Conservation (phyloP, 768 basidiomycete genomes). For the Fomitopsis pulvina region DNA sequence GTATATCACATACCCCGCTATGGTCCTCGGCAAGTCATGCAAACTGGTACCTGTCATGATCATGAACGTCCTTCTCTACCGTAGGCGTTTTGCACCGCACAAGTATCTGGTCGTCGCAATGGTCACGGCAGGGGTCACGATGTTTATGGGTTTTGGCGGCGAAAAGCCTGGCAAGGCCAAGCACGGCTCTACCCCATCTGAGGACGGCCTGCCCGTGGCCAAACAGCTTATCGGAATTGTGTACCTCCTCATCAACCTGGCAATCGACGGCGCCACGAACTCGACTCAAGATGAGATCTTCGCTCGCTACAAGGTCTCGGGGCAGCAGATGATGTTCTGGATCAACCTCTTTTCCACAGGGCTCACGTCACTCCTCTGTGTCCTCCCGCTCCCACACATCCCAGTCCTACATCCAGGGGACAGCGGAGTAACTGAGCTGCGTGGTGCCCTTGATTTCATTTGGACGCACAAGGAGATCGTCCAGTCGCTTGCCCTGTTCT, state of each 20-base stretch:
- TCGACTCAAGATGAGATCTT: constrained; percentile 98
- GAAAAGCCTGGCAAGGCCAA: constrained; percentile 38
- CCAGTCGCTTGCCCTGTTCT: constrained; percentile 73
- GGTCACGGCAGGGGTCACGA: constrained; percentile 85
- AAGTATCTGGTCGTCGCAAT: constrained; percentile 94
- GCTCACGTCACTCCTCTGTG: constrained; percentile 59
- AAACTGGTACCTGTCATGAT: constrained; percentile 98
- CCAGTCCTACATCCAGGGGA: constrained; percentile 73
- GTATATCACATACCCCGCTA: constrained; percentile 96
- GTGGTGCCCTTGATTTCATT: constrained; percentile 67
- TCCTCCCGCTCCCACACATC: constrained; percentile 74
- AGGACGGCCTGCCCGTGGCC: constrained; percentile 35
- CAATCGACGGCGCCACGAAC: constrained; percentile 90
- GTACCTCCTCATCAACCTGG: constrained; percentile 80
- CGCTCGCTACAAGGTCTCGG: constrained; percentile 60
- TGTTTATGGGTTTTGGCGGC: constrained; percentile 88
- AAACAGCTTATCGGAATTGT: constrained; percentile 64
- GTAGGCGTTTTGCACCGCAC: constrained; percentile 85
- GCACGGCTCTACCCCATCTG: constrained; percentile 22
- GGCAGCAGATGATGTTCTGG: constrained; percentile 99
- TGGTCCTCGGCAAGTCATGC: constrained; percentile 98
- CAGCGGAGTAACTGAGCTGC: constrained; percentile 55
- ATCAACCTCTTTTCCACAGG: constrained; percentile 86
- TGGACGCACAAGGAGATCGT: constrained; percentile 68
- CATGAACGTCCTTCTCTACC: constrained; percentile 95